Base-by-base conservation (phyloP, 2,329 filamentous ascomycete genomes). In the Claviceps cyperi region DNA sequence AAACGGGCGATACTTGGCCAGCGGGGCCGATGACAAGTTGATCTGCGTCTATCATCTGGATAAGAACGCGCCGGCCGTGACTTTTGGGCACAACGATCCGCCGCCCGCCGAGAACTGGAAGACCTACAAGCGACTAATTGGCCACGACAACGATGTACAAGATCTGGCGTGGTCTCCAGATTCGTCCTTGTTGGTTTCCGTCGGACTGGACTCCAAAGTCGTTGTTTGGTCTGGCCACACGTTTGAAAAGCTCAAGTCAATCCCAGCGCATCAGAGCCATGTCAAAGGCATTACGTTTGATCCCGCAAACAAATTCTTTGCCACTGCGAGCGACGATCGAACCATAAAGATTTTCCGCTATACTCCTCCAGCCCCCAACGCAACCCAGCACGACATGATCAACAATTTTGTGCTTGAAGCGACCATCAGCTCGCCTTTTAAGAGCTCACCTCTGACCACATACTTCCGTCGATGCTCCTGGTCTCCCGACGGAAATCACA, bases 271-370 rank as follows among this genome's bases (percentile, higher is more conserved):
- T 66, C 88, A 94, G 65, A 96, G 89, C 64, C 94, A 97, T 64
- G 92, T 98, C 70, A 98, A 98, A 66, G 92, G 94, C 54, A 94
- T 98, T 60, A 95, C 91, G 0, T 98, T 98, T 62, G 92, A 98
- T 63, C 92, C 92, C 0, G 92, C 92, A 41, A 97, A 97, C 71
- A 98, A 97, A 64, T 98, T 95, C 72, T 98, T 98, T 67, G 92
- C 94, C 15, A 98, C 94, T 0, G 90, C 94, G 2, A 95, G 89
- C 68, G 92, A 98, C 65, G 92, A 98, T 66, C 82, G 92, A 52
- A 91, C 89, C 2, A 94, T 98, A 67, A 94, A 94, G 65, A 87
- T 98, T 59, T 97, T 94, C 67, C 82, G 90, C 52, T 98, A 96
- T 65, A 95, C 86, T 2, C 85, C 91, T 1, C 90, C 92, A 0